Evolutionary conservation across 495 filamentous ascomycete genomes (phyloP), one percentile per base, ranked within the genome.

Genomic region (Letharia columbiana): DNA sequence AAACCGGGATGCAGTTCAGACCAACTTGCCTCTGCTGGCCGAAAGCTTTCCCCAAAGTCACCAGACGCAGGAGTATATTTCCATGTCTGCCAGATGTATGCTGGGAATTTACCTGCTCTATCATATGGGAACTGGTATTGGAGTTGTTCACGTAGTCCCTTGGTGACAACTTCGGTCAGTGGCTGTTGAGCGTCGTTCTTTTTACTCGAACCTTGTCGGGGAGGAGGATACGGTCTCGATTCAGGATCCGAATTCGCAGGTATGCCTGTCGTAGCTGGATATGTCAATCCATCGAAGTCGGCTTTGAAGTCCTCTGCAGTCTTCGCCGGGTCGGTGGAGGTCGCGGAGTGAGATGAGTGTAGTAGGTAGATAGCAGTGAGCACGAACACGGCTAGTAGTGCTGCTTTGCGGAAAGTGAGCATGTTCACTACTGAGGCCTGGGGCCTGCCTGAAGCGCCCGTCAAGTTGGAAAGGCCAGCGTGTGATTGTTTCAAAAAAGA

Each of bases 41-140:
- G 86, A 59, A 96, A 90, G 9, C 79, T 77, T 67, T 89, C 85
- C 7, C 74, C 75, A 72, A 98, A 98, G 66, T 90, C 84, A 62
- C 84, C 80, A n/a, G 89, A 89, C 2, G 87, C 83, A 1, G 95
- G 94, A 2, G 86, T 89, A 74, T 88, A 90, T 77, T 95, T 96
- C 94, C 94, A 98, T 49, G 94, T 98, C 79, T 98, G 94, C 94
- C 94, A 98, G 67, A 98, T 95, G 77, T 96, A 98, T 39, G 91
- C 92, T 0, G 94, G 94, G 75, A 98, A 98, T 75, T 91, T 92
- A 65, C 79, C 74, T 68, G 91, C 86, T 58, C 92, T 82, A 69
- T 95, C 87, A 78, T 98, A 98, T 17, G 92, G 91, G 73, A 93
- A 98, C 71, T 95, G 89, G 79, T 95, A 96, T 47, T 86, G 89